Percentiles rank a stretch among this genome's conserved stretches.
These are phyloP conservation scores for Aspergillus candidus DNA, from an alignment of 2,329 filamentous ascomycete species.

Conservation along the genomic window DNA sequence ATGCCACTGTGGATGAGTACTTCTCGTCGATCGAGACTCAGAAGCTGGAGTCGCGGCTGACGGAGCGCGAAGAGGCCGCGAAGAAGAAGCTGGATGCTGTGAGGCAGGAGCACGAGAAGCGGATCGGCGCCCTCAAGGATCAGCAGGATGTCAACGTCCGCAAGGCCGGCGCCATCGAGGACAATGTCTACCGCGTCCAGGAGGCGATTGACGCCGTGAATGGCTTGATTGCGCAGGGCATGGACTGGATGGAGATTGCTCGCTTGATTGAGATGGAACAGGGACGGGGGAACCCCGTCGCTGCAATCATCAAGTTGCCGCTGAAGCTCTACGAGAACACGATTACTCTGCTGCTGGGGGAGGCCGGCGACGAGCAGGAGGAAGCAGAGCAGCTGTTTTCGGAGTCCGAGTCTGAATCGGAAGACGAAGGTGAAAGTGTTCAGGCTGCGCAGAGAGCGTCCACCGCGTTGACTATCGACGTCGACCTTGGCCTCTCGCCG, in stretches of 20 bases:
- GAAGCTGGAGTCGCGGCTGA: conserved; percentile 75
- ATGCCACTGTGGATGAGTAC: conserved; percentile 91
- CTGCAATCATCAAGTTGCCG: conserved; percentile 77
- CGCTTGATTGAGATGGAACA: conserved; percentile 85
- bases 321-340: conserved; percentile 86
- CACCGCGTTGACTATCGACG: conserved; percentile 64
- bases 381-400: conserved; percentile 60
- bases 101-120: conserved; percentile 72
- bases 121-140: conserved; percentile 76
- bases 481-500: conserved; percentile 73
- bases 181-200: conserved; percentile 83
- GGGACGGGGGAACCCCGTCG: conserved; percentile 72
- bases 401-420: conserved; percentile 51
- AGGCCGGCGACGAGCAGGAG: conserved; percentile 60
- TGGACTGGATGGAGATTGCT: conserved; percentile 94
- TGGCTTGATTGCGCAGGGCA: conserved; percentile 82
- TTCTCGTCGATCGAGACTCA: conserved; percentile 95
- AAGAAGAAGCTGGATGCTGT: conserved; percentile 82
- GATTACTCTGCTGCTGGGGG: conserved; percentile 71
- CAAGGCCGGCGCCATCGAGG: conserved; percentile 85
- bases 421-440: conserved; percentile 24
- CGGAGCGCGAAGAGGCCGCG: conserved; percentile 74
- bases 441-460: conserved; percentile 19
- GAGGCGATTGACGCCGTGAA: conserved; percentile 92
- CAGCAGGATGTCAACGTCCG: conserved; percentile 75